Evolutionary conservation across 805 yeast genomes (phyloP).

Genomic region (Cyberlindnera saturnus): DNA sequence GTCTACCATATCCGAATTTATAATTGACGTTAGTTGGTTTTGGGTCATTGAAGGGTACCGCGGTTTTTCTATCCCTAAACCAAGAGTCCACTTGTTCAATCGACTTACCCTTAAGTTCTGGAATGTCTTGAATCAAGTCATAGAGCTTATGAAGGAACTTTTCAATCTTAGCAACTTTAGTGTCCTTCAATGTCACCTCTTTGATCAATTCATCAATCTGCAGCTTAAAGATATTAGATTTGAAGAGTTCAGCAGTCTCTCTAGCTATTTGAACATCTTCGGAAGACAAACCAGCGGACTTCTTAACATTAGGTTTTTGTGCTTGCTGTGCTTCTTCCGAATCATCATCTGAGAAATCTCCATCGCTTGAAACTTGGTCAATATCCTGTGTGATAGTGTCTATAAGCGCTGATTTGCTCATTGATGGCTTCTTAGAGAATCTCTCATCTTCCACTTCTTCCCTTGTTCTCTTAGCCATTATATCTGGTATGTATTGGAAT

Average conservation of each 20-base stretch:
- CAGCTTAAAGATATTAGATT: conserved; percentile 89
- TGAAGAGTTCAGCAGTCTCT: conserved; percentile 90
- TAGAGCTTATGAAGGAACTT: conserved; percentile 70
- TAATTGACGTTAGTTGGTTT: conserved; percentile 71
- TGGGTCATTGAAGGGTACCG: conserved; percentile 87
- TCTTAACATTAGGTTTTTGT: conserved; percentile 15
- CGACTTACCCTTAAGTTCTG: conserved; percentile 44
- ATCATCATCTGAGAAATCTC: conserved; percentile 17
- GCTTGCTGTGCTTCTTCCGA: conserved; percentile 26
- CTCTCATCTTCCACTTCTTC: conserved; percentile 11
- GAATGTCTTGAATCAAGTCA: conserved; percentile 58
- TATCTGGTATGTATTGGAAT: not conserved
- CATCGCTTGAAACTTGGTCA: conserved; percentile 5
- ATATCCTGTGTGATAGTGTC: conserved; percentile 9
- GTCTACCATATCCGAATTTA: conserved; percentile 61
- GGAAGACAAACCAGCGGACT: conserved; percentile 38
- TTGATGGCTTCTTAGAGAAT: conserved; percentile 14
- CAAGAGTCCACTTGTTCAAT: conserved; percentile 54
- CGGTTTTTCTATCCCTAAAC: conserved; percentile 45
- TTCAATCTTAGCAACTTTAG: conserved; percentile 60
- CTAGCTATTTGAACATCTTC: conserved; percentile 88
- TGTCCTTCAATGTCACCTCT: conserved; percentile 72
- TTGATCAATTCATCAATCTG: conserved; percentile 88
- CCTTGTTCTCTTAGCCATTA: conserved; percentile 16
- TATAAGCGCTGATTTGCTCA: conserved; percentile 19